These are phyloP conservation scores for Lyophyllum semitale DNA, from an alignment of 768 basidiomycete species.

Conservation along the genomic window DNA sequence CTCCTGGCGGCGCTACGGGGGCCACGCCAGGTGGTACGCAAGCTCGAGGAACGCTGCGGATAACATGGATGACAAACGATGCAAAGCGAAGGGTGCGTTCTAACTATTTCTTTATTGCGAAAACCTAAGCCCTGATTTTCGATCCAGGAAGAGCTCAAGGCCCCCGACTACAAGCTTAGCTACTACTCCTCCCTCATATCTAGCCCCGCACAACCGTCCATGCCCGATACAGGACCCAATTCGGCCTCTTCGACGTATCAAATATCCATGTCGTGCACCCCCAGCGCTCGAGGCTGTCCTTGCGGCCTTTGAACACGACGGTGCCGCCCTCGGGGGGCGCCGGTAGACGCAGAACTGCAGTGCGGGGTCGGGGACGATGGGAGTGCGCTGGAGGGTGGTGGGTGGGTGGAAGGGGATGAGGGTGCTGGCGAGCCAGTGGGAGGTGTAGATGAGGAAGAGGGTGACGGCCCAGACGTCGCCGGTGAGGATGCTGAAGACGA, in stretches of 20 bases:
- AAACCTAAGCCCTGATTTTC: conserved; percentile 36
- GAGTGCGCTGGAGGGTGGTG: not conserved
- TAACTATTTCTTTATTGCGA: conserved; percentile 1
- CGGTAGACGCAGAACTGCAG: not conserved
- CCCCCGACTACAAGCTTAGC: conserved; percentile 79
- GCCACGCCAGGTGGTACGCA: too few relatives aligned
- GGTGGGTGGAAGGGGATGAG: not conserved
- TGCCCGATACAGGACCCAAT: too few relatives aligned
- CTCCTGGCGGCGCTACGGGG: too few relatives aligned
- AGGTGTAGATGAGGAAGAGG: not conserved
- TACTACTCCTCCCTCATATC: too few relatives aligned
- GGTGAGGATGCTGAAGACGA: conserved; percentile 1
- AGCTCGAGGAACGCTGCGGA: conserved; percentile 89
- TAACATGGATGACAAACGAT: conserved; percentile 87
- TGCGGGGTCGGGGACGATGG: not conserved
- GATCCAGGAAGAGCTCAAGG: conserved; percentile 82
- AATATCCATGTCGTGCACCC: not conserved
- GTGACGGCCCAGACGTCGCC: not conserved
- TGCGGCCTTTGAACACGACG: not conserved
- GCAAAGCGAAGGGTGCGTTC: conserved; percentile 78
- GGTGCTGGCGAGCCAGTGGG: conserved; percentile 1
- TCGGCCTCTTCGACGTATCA: too few relatives aligned
- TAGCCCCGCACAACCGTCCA: too few relatives aligned
- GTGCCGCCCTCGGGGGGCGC: not conserved
- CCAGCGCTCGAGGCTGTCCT: conserved; percentile 1